These are phyloP conservation scores for Puccinia triticina DNA, from an alignment of 1,284 basidiomycete genomes.

Conservation along the genomic window DNA sequence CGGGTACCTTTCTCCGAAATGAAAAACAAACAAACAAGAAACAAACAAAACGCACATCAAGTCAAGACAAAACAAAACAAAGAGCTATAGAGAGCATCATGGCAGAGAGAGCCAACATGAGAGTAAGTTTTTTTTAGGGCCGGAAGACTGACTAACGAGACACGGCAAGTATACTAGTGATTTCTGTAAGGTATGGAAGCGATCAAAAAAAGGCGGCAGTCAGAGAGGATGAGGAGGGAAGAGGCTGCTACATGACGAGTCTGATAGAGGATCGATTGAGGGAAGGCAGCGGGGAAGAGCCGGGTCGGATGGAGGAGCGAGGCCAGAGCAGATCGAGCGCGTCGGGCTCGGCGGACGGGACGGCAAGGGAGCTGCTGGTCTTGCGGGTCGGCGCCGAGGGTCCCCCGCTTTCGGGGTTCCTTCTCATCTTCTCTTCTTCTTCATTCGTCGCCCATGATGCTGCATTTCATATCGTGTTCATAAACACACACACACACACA, in stretches of 20 bases:
- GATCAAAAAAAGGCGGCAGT: too few relatives aligned
- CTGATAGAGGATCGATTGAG: background rate
- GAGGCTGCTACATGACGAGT: background rate
- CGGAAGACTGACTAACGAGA: too few relatives aligned
- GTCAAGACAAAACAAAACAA: too few relatives aligned
- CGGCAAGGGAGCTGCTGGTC: background rate
- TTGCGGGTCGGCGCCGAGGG: background rate
- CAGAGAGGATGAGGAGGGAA: background rate
- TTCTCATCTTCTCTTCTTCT: background rate
- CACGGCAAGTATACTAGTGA: too few relatives aligned
- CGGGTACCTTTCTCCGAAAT: too few relatives aligned
- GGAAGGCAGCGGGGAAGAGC: background rate
- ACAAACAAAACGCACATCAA: too few relatives aligned
- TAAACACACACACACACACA: background rate
- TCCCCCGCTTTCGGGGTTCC: background rate
- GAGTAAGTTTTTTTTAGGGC: too few relatives aligned
- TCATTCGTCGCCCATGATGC: constrained; percentile 1
- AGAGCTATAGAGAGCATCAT: too few relatives aligned
- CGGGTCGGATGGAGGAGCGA: background rate
- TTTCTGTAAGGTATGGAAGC: background rate
- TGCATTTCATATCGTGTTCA: background rate
- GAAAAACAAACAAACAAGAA: too few relatives aligned
- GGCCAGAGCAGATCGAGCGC: background rate
- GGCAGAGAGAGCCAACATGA: too few relatives aligned
- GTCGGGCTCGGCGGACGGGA: background rate